Base-by-base conservation (phyloP, 2,329 filamentous ascomycete genomes). In the Botryotinia narcissicola region DNA sequence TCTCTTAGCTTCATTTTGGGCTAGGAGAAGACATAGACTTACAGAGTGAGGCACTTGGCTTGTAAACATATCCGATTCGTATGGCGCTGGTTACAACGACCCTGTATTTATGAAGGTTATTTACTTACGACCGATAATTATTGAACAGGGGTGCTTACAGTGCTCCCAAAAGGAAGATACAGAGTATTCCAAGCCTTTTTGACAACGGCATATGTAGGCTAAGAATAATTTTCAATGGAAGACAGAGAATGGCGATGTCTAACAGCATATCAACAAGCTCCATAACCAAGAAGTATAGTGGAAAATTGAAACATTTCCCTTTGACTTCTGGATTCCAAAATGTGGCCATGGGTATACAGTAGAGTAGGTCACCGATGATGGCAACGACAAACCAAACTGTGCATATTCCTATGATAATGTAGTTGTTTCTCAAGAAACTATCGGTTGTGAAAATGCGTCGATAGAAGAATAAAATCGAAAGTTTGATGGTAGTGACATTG, bases 401-500 rank as follows among this genome's bases (percentile, higher is more conserved):
- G 20, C 62, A 66, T 29, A 66, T 29, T 10, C 16, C 62, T 0
- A 66, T 42, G 25, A 66, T 10, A 44, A 66, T 42, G 10, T 18
- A 44, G 12, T 42, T 46, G 16, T 66, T 66, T 46, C 44, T 66
- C 10, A 66, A 18, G 25, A 44, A 66, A 10, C 59, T 25, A 37
- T 32, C 32, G 37, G 62, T 44, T 14, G 37, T 42, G 25, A 66
- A 66, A 44, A 66, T 66, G 20, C 62, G 62, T 9, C 62, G 62
- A 66, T 66, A 66, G 37, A 66, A 66, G 44, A 42, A 66, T 32
- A 66, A 40, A 8, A 66, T 66, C 25, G 62, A 66, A 66, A 66
- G 44, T 35, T 46, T 66, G 14, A 42, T 29, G 37, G 62, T 35
- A n/a, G 62, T 66, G 14, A 66, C 62, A 29, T 42, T 35, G 16